Conservation (phyloP, 495 filamentous ascomycete genomes). For the Penicillium subrubescens region DNA sequence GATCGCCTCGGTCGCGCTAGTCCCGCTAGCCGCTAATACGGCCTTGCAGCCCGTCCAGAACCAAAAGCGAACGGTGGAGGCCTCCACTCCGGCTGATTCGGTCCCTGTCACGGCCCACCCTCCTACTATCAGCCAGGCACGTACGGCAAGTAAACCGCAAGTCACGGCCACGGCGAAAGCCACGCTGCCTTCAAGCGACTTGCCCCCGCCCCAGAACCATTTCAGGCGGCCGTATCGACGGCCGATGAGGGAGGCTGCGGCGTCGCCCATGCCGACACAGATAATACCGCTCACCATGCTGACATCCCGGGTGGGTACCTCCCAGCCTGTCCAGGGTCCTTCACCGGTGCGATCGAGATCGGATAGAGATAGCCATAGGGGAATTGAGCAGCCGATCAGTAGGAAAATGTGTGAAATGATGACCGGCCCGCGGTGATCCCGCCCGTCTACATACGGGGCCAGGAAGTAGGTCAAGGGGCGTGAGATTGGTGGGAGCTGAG, state of each 20-base stretch:
- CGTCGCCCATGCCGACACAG: conserved; percentile 94
- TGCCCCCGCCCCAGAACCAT: conserved; percentile 97
- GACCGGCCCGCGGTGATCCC: conserved; percentile 89
- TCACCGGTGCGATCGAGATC: conserved; percentile 57
- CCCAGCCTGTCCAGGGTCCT: conserved; percentile 67
- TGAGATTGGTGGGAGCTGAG: conserved; percentile 86
- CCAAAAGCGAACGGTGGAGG: conserved; percentile 35
- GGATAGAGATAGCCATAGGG: conserved; percentile 85
- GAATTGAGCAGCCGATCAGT: conserved; percentile 92
- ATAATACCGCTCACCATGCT: conserved; percentile 89
- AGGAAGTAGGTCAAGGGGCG: conserved; percentile 81
- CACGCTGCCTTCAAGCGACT: conserved; percentile 86
- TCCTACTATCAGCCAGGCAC: conserved; percentile 72
- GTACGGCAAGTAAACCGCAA: conserved; percentile 68
- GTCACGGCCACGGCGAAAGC: conserved; percentile 85
- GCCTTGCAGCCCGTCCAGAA: conserved; percentile 56
- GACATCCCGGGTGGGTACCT: conserved; percentile 67
- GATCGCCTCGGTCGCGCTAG: conserved; percentile 92
- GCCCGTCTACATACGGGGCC: conserved; percentile 90
- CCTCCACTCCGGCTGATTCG: conserved; percentile 21
- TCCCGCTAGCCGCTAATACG: conserved; percentile 69
- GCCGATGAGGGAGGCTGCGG: conserved; percentile 89
- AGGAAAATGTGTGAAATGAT: conserved; percentile 96
- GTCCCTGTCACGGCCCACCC: conserved; percentile 59
- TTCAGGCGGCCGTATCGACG: conserved; percentile 83